A percentile compares a stretch with the other conserved stretches of the same genome.
These are phyloP conservation scores for Cocos nucifera DNA, from an alignment of 176 grass and related monocot species.

Conservation along the genomic window DNA sequence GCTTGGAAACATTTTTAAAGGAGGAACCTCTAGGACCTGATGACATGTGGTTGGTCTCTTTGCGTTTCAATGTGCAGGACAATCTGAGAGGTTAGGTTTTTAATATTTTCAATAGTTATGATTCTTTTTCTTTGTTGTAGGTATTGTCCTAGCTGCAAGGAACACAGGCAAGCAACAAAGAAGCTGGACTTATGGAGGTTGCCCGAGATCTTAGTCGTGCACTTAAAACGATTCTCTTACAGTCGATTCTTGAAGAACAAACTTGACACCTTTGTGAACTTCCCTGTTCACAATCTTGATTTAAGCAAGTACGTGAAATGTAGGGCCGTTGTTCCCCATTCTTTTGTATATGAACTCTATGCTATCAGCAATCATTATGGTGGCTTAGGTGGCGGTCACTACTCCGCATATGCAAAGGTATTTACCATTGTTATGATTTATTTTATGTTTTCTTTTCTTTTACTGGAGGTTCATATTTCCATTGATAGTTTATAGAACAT, in stretches of 20 bases:
- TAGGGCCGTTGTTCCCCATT: neutral
- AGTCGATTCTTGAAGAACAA: conserved; percentile 96
- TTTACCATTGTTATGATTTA: neutral
- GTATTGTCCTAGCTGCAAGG: conserved; percentile 95
- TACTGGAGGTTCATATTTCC: too few species aligned
- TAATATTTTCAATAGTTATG: too few species aligned
- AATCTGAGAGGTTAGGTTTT: too few species aligned
- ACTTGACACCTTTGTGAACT: conserved; percentile 94
- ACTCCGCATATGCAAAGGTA: conserved; percentile 95
- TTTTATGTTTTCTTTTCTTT: neutral
- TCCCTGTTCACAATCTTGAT: conserved; percentile 70
- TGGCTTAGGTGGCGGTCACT: conserved; percentile 88
- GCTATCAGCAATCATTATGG: conserved; percentile 95
- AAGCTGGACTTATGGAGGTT: conserved; percentile 96
- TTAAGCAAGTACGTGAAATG: conserved; percentile 64
- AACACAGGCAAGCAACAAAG: conserved; percentile 94
- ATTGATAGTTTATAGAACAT: too few species aligned
- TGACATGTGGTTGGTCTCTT: conserved; percentile 87
- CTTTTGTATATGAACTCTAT: conserved; percentile 73
- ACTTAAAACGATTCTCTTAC: conserved; percentile 97
- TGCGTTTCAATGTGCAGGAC: neutral
- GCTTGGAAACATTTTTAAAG: conserved; percentile 89
- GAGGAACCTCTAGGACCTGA: conserved; percentile 95
- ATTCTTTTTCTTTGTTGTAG: conserved; percentile 18
- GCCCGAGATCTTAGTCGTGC: conserved; percentile 93